Evolutionary conservation across 208 protist species (phyloP).

Genomic region (Phytomonas sp.): DNA sequence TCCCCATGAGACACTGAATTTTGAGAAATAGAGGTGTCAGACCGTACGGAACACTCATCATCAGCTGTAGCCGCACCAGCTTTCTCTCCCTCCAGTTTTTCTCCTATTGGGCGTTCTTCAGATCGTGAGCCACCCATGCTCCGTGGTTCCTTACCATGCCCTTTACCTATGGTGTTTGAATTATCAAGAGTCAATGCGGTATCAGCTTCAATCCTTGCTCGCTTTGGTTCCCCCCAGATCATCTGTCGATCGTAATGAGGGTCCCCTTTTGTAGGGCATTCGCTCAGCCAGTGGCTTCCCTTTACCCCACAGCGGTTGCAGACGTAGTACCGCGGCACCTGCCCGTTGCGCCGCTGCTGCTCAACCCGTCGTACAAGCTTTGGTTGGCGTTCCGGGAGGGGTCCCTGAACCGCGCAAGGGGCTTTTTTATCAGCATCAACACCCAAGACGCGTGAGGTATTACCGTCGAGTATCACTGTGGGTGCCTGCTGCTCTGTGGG

Average conservation of each 20-base stretch:
- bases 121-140: background rate
- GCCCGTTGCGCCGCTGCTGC: background rate
- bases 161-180: background rate
- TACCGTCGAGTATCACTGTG: background rate
- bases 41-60: background rate
- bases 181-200: background rate
- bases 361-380: background rate
- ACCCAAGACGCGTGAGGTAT: too few species aligned
- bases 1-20: background rate
- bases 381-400: background rate
- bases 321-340: conserved; percentile 73
- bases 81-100: background rate
- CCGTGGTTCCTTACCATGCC: background rate
- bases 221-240: conserved; percentile 66
- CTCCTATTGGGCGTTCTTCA: background rate
- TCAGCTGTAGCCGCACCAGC: background rate
- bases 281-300: conserved; percentile 62
- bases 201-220: background rate
- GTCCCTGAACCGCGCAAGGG: background rate
- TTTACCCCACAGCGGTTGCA: conserved; percentile 75
- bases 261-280: conserved; percentile 65
- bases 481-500: background rate
- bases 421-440: background rate
- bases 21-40: background rate
- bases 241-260: conserved; percentile 49